Conservation (phyloP, 306 rosid genomes). For the Rosa rugosa region DNA sequence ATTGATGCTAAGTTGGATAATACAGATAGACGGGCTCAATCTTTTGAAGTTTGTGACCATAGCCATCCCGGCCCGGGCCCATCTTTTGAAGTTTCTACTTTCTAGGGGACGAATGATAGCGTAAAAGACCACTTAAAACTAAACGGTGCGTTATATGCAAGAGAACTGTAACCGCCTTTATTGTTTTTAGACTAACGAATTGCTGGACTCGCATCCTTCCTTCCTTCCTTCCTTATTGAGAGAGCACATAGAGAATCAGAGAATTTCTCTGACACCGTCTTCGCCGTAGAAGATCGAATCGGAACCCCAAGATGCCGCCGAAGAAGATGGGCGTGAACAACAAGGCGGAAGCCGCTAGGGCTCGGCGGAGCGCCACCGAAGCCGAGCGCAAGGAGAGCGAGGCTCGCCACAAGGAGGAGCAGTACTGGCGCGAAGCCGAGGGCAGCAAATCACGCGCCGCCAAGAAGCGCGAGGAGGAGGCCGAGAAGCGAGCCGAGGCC, state of each 20-base stretch:
- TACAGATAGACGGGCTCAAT: too few relatives aligned
- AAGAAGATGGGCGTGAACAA: constrained; percentile 92
- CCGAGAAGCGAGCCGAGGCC: constrained; percentile 82
- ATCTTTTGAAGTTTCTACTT: too few relatives aligned
- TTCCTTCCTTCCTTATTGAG: neutral
- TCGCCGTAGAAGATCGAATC: neutral
- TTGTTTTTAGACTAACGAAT: neutral
- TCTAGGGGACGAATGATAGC: too few relatives aligned
- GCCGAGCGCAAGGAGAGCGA: constrained; percentile 76
- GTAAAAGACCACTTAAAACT: too few relatives aligned
- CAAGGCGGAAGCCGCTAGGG: constrained; percentile 89
- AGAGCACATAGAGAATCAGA: neutral
- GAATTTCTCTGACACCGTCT: neutral
- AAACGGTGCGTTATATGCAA: too few relatives aligned
- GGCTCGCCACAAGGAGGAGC: constrained; percentile 63
- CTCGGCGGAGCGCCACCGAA: constrained; percentile 70
- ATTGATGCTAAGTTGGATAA: too few relatives aligned
- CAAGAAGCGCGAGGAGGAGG: constrained; percentile 91
- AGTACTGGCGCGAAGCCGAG: constrained; percentile 88
- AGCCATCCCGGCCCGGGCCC: too few relatives aligned
- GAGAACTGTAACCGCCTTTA: neutral
- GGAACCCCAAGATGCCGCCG: constrained; percentile 50
- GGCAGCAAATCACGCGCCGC: constrained; percentile 83
- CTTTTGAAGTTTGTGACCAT: too few relatives aligned
- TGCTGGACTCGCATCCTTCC: neutral